Conservation (phyloP, 805 yeast species). For the Blastobotrys americana region DNA sequence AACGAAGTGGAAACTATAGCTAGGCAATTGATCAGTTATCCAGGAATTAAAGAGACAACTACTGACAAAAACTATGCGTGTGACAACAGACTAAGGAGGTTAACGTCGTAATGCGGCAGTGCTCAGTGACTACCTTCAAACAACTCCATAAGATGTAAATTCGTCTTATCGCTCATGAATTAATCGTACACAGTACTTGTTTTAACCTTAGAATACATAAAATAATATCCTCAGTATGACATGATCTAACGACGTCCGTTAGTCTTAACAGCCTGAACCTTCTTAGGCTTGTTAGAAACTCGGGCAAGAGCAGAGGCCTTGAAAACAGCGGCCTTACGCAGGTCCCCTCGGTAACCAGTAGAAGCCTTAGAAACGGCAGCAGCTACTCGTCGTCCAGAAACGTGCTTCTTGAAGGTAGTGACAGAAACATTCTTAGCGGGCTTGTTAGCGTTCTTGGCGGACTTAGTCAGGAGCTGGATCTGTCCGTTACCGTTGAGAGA, state of each 20-base stretch:
- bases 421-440: conserved; percentile 37
- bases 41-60: no score
- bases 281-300: conserved; percentile 34
- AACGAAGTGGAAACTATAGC: no score
- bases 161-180: neutral
- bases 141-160: no score
- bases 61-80: no score
- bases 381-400: conserved; percentile 39
- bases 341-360: conserved; percentile 44
- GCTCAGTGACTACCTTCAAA: no score
- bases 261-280: conserved; percentile 27
- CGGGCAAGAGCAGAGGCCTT: conserved; percentile 41
- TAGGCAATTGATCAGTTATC: no score
- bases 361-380: conserved; percentile 40
- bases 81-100: no score
- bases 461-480: conserved; percentile 39
- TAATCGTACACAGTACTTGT: neutral
- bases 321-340: conserved; percentile 42
- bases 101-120: no score
- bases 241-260: conserved; percentile 10
- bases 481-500: conserved; percentile 31
- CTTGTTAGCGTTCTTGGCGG: conserved; percentile 40
- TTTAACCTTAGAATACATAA: neutral
- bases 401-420: conserved; percentile 37
- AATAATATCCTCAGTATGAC: neutral